Evolutionary conservation across 352 stramenopile species (phyloP), one percentile per base, ranked within the genome.

Genomic region (Globisporangium middletonii): DNA sequence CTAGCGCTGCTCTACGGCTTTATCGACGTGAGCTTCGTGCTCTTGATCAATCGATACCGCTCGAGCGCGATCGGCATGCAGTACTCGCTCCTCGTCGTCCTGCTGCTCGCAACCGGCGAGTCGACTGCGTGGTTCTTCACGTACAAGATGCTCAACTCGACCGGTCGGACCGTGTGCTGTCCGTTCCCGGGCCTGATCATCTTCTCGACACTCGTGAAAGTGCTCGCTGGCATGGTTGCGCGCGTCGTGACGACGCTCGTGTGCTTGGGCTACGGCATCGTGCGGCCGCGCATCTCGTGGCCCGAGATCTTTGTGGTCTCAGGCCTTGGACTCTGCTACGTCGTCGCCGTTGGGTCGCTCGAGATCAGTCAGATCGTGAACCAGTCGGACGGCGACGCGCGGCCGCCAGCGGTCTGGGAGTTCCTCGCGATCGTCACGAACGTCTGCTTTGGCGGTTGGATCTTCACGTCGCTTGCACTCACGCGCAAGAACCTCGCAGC

Each of bases 311-410:
- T 89, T 26, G 75, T 95, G 12, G 77, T 95, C 28, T 73, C 75
- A 7, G 86, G 82, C 4, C 72, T 95, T 5, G 81, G 78, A 3
- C 38, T 94, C 1, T 94, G 83, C 62, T 95, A 95, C 56, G 83
- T 93, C 41, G 71, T 92, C 16, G 84, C 86, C 3, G 79, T 89
- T 1, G 83, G 85, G 4, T 76, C 82, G 16, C 42, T 93, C 23
- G 82, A 93, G 58, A 77, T 95, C 53, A 89, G 73, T 27, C 85
- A 95, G 56, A 72, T 95, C 33, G 62, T 77, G 18, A 92, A 89
- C 63, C 81, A 91, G 54, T 86, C 85, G 16, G 69, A 90, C 19
- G 85, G 85, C 15, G 74, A 88, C 8, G 63, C 68, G 7, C 69
- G 52, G 7, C 85, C 85, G 35, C 83, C 85, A 35, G 73, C 70